Conservation (phyloP, 2,329 filamentous ascomycete genomes). For the Xylaria arbuscula region DNA sequence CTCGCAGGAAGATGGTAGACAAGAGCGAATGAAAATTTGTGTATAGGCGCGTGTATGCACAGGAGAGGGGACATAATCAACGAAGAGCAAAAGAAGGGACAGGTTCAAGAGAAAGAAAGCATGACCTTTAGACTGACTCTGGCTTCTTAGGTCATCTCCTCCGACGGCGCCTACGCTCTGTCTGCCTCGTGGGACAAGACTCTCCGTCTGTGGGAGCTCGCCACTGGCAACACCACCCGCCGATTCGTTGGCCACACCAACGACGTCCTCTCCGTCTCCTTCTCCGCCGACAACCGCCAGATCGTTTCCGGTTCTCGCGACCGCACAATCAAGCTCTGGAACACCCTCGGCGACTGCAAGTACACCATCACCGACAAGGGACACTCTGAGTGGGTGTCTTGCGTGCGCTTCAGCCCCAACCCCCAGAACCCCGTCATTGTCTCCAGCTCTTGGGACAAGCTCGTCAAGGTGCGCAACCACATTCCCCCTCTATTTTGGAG, state of each 20-base stretch:
- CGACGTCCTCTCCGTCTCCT: conserved; percentile 99
- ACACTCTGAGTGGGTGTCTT: conserved; percentile 99
- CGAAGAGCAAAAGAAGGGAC: not conserved
- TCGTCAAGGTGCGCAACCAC: conserved; percentile 89
- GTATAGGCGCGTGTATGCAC: not conserved
- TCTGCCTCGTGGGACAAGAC: conserved; percentile 99
- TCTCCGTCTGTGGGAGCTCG: conserved; percentile 98
- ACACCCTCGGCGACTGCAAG: conserved; percentile 99
- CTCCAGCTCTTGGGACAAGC: conserved; percentile 98
- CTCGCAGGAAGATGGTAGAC: not conserved
- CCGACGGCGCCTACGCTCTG: conserved; percentile 98
- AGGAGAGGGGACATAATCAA: not conserved
- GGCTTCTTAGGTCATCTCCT: conserved; percentile 87
- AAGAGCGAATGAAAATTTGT: not conserved
- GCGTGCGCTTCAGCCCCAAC: conserved; percentile 99
- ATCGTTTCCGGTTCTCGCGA: conserved; percentile 99
- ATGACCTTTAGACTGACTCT: conserved; percentile 43
- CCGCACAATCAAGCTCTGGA: conserved; percentile 99
- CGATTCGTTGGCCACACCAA: conserved; percentile 99
- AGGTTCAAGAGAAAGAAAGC: conserved; percentile 14
- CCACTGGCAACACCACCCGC: conserved; percentile 95
- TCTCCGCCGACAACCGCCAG: conserved; percentile 99
- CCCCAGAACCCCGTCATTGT: conserved; percentile 99
- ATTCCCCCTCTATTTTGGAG: conserved; percentile 29
- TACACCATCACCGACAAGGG: conserved; percentile 99